Evolutionary conservation across 306 rosid species (phyloP), one percentile per base, ranked within the genome.

Genomic region (Gastrolobium villosum): DNA sequence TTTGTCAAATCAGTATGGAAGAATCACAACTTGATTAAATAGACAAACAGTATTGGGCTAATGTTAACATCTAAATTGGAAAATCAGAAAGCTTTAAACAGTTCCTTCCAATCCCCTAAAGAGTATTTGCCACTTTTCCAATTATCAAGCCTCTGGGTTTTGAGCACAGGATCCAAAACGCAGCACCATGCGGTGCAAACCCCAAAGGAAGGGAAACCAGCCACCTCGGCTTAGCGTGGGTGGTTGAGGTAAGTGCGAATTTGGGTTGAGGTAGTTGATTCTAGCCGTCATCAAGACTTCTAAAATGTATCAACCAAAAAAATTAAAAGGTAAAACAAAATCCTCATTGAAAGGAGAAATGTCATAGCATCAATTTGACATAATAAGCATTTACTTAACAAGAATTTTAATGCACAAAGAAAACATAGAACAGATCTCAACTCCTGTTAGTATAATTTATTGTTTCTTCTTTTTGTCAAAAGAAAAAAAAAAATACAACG

Each of bases 151-250:
- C 60, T 34, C 60, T 7, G 2, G 3, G 45, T 13, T 49, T 49
- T 3, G 45, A 48, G 49, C 43, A 34, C 44, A 7, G 14, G 9
- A 69, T 48, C 26, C 53, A 69, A 34, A 69, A 48, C 1, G 60
- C 40, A 48, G 20, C 6, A 4, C 45, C 45, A 69, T 34, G 44
- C 4, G 32, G 57, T 31, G 41, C 28, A 4, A 39, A 34, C 11
- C 28, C 60, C 28, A 48, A 32, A 34, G 14, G 34, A 62, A 60
- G 49, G 70, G 45, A 7, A 46, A 46, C 57, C 74, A 46, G 28
- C 31, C 31, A 30, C 15, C 35, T 70, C 34, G 62, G 32, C 46
- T 35, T 48, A 32, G 26, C 7, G 30, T 13, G 40, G 13, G 43
- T 30, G 31, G 31, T 45, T 30, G 41, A 11, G n/a, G 46, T 31